Evolutionary conservation across 2,329 filamentous ascomycete species (phyloP).

Genomic region (Xylaria sp.): DNA sequence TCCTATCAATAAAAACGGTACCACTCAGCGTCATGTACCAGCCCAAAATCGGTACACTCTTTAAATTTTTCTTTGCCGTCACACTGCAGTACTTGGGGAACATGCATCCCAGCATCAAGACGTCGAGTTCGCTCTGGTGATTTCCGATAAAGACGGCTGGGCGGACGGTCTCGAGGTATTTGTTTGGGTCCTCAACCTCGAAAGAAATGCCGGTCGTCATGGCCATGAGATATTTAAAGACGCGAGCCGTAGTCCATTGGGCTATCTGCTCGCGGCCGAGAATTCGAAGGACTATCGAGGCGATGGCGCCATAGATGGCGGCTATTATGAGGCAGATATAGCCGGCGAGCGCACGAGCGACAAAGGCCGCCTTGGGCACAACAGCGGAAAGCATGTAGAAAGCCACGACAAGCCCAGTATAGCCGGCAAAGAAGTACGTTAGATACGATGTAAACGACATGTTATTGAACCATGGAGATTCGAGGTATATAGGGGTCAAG

Average conservation of each 20-base stretch:
- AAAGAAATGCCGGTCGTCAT: slow-evolving; percentile 82
- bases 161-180: slow-evolving; percentile 71
- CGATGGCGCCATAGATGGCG: slow-evolving; percentile 79
- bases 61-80: slow-evolving; percentile 88
- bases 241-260: slow-evolving; percentile 85
- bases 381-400: slow-evolving; percentile 73
- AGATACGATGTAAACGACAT: slow-evolving; percentile 49
- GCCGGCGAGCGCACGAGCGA: slow-evolving; percentile 73
- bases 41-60: slow-evolving; percentile 83
- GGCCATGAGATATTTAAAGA: slow-evolving; percentile 84
- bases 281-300: slow-evolving; percentile 76
- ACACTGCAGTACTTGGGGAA: slow-evolving; percentile 94
- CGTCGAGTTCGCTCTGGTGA: slow-evolving; percentile 96
- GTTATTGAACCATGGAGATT: slow-evolving; percentile 38
- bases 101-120: slow-evolving; percentile 87
- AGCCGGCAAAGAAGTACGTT: slow-evolving; percentile 62
- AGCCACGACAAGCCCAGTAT: slow-evolving; percentile 61
- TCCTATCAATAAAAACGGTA: slow-evolving; percentile 94
- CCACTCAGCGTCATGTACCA: slow-evolving; percentile 94
- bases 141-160: slow-evolving; percentile 94
- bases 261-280: slow-evolving; percentile 78
- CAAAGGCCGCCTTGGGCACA: slow-evolving; percentile 71
- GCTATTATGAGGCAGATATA: slow-evolving; percentile 70
- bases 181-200: slow-evolving; percentile 73
- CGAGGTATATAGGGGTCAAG: slow-evolving; percentile 16